These are phyloP conservation scores for Chalara sp. DNA, from an alignment of 2,329 filamentous ascomycete genomes.

Conservation along the genomic window DNA sequence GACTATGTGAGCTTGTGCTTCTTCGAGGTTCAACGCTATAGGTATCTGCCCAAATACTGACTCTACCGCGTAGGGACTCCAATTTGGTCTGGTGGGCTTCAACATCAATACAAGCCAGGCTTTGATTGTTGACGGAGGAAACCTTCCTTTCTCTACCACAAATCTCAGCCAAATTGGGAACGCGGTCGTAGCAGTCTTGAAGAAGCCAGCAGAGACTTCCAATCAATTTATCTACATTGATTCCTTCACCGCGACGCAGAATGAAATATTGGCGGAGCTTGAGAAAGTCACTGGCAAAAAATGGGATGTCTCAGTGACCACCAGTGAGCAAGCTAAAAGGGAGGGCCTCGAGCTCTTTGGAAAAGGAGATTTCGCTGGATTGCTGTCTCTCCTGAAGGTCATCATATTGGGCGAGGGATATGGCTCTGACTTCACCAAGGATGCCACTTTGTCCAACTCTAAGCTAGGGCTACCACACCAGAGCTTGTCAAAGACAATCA, in stretches of 20 bases:
- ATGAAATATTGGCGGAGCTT: conserved; percentile 26
- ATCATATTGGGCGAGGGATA: conserved; percentile 8
- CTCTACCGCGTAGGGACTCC: conserved; percentile 9
- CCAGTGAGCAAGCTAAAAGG: conserved; percentile 12
- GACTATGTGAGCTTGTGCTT: conserved; percentile 11
- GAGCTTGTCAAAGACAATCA: conserved; percentile 3
- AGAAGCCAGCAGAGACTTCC: conserved; percentile 27
- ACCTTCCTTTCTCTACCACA: conserved; percentile 23
- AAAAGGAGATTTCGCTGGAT: conserved; percentile 7
- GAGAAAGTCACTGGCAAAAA: conserved; percentile 23
- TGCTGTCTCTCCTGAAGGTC: conserved; percentile 8
- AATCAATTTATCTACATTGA: conserved; percentile 27
- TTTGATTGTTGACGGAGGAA: conserved; percentile 26
- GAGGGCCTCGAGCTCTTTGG: conserved; percentile 10
- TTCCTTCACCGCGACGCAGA: conserved; percentile 28
- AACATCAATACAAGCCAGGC: conserved; percentile 26
- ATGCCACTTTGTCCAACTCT: conserved; percentile 9
- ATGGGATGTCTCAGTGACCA: conserved; percentile 23
- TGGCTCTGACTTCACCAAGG: conserved; percentile 6
- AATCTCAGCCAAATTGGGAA: conserved; percentile 26
- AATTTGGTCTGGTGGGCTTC: conserved; percentile 28
- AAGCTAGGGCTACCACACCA: conserved; percentile 9
- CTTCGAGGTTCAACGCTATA: too few species aligned
- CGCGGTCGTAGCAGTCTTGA: conserved; percentile 27
- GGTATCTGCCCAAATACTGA: too few species aligned